Base-by-base conservation (phyloP, 176 grass and related monocot genomes). In the Oryza coarctata region DNA sequence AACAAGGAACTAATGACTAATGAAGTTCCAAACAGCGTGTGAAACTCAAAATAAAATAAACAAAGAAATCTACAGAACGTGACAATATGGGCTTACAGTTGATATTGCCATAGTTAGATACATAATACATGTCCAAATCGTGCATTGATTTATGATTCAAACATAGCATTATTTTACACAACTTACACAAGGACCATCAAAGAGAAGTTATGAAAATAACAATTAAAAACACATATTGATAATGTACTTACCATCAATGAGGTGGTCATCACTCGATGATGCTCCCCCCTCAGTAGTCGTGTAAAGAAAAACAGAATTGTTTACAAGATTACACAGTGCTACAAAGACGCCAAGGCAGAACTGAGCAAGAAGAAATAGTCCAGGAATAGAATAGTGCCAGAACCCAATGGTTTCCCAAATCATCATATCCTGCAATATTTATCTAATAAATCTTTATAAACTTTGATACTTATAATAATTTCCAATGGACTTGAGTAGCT, bases 331-430 rank as follows among this genome's bases (percentile, higher is more conserved):
- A 80, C 92, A 94, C 76, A 98, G 71, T 83, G 95, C 95, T 52
- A 98, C 92, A 89, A 98, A 94, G 26, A 94, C 92, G 79, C 95
- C 95, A 76, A 98, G 95, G 79, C 92, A 94, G 87, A 91, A 98
- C 77, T 98, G 95, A 74, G 95, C 92, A 68, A 98, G 90, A 81
- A 98, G 81, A 92, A 94, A 98, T 77, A 98, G 89, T 64, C 92
- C 95, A 68, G 95, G 95, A 83, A 98, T 92, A 74, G 95, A 90
- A 86, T 98, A 98, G 79, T 98, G 95, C 95, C 95, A 98, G 47
- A 98, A 78, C 34, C 95, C 95, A 89, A 98, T 91, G 75, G 95
- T 98, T 81, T 98, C 95, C 95, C 95, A 98, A 78, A 98, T 87
- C 86, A 93, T 78, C 90, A 94, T 98, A 90, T 98, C 95, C 95